phyloP scores from a whole-genome alignment of 1,284 basidiomycete genomes.

The Ganoderma lucidum region DNA sequence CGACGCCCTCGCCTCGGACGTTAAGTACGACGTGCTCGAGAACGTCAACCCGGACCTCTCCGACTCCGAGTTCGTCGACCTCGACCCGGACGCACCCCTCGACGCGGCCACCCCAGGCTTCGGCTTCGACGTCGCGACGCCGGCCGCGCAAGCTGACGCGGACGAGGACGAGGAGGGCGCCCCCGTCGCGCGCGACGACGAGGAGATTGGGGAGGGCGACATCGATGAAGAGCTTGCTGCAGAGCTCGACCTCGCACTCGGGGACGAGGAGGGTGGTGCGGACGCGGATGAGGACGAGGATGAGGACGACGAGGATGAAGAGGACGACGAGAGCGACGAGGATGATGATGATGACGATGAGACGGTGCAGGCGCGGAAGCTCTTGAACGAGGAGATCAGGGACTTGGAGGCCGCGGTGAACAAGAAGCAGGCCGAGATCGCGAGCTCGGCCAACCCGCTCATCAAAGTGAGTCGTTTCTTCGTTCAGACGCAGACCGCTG shows the following conservation, averaged over 20 bases:
- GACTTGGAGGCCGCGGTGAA: slow-evolving; percentile 89
- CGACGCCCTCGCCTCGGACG: slow-evolving; percentile 83
- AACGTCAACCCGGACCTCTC: slow-evolving; percentile 89
- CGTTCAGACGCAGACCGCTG: background rate
- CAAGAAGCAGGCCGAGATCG: slow-evolving; percentile 87
- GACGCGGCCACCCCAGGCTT: slow-evolving; percentile 64
- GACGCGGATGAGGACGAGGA: slow-evolving; percentile 76
- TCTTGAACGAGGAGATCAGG: slow-evolving; percentile 89
- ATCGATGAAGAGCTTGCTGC: slow-evolving; percentile 84
- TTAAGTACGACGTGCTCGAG: slow-evolving; percentile 83
- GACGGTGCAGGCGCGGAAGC: slow-evolving; percentile 72
- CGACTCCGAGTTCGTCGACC: slow-evolving; percentile 85
- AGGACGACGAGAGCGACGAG: slow-evolving; percentile 72
- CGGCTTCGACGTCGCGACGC: slow-evolving; percentile 40
- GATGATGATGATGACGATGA: slow-evolving; percentile 74
- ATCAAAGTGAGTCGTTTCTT: slow-evolving; percentile 67
- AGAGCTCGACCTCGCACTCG: slow-evolving; percentile 75
- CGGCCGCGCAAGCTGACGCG: slow-evolving; percentile 56
- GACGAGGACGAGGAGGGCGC: slow-evolving; percentile 61
- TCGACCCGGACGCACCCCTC: slow-evolving; percentile 55
- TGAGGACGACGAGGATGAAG: slow-evolving; percentile 73
- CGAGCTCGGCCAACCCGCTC: slow-evolving; percentile 88
- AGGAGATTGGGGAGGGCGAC: slow-evolving; percentile 76
- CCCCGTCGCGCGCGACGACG: slow-evolving; percentile 61
- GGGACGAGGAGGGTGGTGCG: slow-evolving; percentile 54